Evolutionary conservation across 176 grass and related monocot genomes (phyloP).

Genomic region (Oryza nivara): DNA sequence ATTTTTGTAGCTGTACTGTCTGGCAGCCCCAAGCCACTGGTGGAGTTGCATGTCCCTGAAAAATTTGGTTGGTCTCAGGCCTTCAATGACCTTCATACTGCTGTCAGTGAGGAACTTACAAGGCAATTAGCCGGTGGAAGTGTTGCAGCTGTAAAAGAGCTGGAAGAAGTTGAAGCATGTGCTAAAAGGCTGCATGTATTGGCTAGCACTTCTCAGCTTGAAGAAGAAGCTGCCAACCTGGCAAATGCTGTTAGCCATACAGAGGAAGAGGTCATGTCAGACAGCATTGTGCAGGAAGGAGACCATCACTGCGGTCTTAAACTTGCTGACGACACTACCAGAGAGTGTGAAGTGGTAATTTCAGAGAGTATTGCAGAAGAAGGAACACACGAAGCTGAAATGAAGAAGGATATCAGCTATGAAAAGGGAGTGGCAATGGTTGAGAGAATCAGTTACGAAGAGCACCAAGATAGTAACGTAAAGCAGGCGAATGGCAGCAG

Average conservation of each 20-base stretch:
- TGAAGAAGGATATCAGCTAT: background rate
- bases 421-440: background rate
- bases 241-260: constrained; percentile 25
- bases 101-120: constrained; percentile 56
- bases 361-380: constrained; percentile 11
- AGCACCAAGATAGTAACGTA: constrained; percentile 31
- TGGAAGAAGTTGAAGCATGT: constrained; percentile 61
- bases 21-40: constrained; percentile 48
- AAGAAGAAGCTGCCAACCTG: constrained; percentile 43
- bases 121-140: constrained; percentile 30
- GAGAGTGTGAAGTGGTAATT: background rate
- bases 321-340: constrained; percentile 1
- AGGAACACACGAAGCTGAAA: constrained; percentile 12
- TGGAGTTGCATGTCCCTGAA: constrained; percentile 64
- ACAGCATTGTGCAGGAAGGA: constrained; percentile 2
- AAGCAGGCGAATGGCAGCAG: background rate
- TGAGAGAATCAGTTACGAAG: background rate
- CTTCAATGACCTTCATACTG: constrained; percentile 60
- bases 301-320: background rate
- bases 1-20: constrained; percentile 57
- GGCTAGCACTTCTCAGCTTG: constrained; percentile 20
- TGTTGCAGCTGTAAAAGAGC: constrained; percentile 61
- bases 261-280: constrained; percentile 17
- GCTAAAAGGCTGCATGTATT: constrained; percentile 52
- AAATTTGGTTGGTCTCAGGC: constrained; percentile 74